These are phyloP conservation scores for Ophiostoma populinum DNA, from an alignment of 2,329 filamentous ascomycete genomes.

Conservation along the genomic window DNA sequence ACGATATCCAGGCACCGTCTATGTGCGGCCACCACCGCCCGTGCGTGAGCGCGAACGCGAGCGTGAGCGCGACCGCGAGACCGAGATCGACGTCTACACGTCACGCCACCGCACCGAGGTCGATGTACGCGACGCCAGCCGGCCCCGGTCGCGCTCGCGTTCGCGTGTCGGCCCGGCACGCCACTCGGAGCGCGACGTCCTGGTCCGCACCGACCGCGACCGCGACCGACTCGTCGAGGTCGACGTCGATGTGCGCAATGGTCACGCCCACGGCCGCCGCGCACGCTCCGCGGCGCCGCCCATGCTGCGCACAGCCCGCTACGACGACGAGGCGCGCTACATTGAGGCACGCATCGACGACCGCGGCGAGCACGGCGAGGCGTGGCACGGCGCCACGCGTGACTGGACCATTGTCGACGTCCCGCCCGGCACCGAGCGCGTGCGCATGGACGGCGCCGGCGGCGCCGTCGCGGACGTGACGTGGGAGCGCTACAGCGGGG, in stretches of 20 bases:
- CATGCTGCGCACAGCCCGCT: too few species aligned
- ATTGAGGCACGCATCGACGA: slow-evolving; percentile 36
- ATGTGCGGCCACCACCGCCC: slow-evolving; percentile 28
- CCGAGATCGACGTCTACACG: slow-evolving; percentile 44
- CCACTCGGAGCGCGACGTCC: slow-evolving; percentile 45
- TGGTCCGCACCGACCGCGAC: slow-evolving; percentile 40
- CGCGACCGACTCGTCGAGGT: slow-evolving; percentile 28
- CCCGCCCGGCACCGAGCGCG: slow-evolving; percentile 63
- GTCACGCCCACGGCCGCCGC: slow-evolving; percentile 9
- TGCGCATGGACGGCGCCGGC: slow-evolving; percentile 66
- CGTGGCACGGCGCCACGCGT: slow-evolving; percentile 53
- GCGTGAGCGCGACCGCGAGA: slow-evolving; percentile 29
- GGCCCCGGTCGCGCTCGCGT: slow-evolving; percentile 20
- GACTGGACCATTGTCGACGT: slow-evolving; percentile 75
- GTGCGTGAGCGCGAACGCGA: slow-evolving; percentile 15
- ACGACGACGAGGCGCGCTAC: slow-evolving; percentile 44
- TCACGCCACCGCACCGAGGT: slow-evolving; percentile 38
- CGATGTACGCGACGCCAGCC: slow-evolving; percentile 31
- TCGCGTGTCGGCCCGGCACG: slow-evolving; percentile 18
- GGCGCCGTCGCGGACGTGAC: slow-evolving; percentile 60
- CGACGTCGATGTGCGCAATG: slow-evolving; percentile 21
- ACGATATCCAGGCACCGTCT: slow-evolving; percentile 21
- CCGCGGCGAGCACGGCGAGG: slow-evolving; percentile 54
- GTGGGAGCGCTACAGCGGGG: slow-evolving; percentile 66
- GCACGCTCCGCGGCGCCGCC: slow-evolving; percentile 23